Conservation (phyloP, 148 eudicot genomes). For the Chenopodium berlandieri region DNA sequence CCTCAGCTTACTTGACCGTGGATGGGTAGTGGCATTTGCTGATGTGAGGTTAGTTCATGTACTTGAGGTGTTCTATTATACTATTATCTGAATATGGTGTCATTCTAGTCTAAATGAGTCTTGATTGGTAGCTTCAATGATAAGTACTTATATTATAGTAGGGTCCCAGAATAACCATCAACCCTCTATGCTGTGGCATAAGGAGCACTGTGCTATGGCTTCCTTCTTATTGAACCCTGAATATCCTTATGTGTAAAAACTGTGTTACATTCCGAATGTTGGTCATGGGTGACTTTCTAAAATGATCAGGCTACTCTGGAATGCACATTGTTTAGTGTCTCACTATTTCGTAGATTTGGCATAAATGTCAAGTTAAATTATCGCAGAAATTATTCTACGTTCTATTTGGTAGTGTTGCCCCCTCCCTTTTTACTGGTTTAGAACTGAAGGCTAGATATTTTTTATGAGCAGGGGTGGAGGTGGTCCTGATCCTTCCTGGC, state of each 20-base stretch:
- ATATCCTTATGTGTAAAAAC: background rate
- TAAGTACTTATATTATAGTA: background rate
- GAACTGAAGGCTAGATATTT: background rate
- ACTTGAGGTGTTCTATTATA: background rate
- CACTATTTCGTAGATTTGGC: background rate
- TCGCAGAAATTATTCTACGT: background rate
- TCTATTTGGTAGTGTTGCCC: background rate
- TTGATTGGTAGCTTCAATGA: background rate
- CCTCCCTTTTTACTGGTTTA: background rate
- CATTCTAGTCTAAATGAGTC: background rate
- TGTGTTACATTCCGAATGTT: background rate
- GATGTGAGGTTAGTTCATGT: conserved; percentile 78
- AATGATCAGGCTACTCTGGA: background rate
- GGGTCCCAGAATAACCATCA: background rate
- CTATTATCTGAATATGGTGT: background rate
- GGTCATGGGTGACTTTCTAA: conserved; percentile 6
- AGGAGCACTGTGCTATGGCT: background rate
- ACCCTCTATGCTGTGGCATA: background rate
- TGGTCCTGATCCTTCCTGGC: conserved; percentile 78
- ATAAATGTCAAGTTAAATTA: background rate
- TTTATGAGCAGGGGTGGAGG: conserved; percentile 72
- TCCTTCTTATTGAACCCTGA: conserved; percentile 1
- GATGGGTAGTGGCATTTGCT: conserved; percentile 95
- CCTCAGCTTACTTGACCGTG: conserved; percentile 91
- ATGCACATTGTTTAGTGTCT: background rate